Percentiles rank a stretch among this genome's conserved stretches.
These are phyloP conservation scores for Pelargonium australe DNA, from an alignment of 441 rosid genomes.

Conservation along the genomic window DNA sequence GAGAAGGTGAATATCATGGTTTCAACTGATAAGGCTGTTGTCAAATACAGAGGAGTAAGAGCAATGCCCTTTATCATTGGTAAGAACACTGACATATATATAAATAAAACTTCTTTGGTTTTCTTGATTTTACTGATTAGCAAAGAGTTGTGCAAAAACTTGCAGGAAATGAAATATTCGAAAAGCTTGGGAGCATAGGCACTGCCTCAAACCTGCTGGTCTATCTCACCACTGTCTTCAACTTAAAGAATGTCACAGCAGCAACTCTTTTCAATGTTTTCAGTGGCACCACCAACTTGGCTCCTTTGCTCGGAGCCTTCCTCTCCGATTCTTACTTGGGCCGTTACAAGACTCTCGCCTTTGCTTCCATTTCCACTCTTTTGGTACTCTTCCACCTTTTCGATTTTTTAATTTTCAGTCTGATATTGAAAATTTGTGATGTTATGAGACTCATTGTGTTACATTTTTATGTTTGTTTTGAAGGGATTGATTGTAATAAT, in stretches of 20 bases:
- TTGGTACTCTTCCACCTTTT: conserved; percentile 10
- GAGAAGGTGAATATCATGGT: not conserved
- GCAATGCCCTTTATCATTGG: conserved; percentile 48
- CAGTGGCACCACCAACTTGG: conserved; percentile 23
- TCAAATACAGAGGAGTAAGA: conserved; percentile 33
- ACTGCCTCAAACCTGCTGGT: conserved; percentile 22
- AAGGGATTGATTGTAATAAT: conserved; percentile 37
- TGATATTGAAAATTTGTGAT: too few species aligned
- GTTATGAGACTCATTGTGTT: too few species aligned
- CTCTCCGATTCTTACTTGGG: conserved; percentile 31
- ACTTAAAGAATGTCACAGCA: conserved; percentile 29
- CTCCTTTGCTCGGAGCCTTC: conserved; percentile 31
- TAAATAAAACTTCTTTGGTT: not conserved
- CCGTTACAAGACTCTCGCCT: conserved; percentile 28
- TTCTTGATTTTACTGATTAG: not conserved
- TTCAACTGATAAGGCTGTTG: not conserved
- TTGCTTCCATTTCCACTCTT: conserved; percentile 25
- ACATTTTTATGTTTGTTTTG: not conserved
- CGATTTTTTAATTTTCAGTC: too few species aligned
- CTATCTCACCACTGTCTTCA: conserved; percentile 26
- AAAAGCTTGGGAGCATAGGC: conserved; percentile 25
- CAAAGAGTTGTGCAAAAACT: not conserved
- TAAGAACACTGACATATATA: conserved; percentile 2
- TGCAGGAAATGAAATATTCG: conserved; percentile 28
- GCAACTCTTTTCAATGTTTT: conserved; percentile 23